Evolutionary conservation across 768 basidiomycete species (phyloP).

Genomic region (Mycena polygramma): DNA sequence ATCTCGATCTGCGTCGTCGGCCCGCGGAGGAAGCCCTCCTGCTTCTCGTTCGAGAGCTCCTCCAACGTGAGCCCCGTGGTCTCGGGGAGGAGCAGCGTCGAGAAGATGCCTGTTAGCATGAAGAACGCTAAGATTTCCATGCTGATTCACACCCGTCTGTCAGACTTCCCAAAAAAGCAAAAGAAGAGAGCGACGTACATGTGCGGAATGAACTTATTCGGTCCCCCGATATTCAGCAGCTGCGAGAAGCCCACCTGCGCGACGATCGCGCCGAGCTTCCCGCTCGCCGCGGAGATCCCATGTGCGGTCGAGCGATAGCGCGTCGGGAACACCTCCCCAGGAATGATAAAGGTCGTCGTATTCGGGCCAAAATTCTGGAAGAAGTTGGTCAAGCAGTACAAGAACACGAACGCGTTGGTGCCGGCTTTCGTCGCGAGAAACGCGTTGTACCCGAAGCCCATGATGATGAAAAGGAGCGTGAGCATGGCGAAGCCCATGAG

Average conservation of each 20-base stretch:
- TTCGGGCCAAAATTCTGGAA: background rate
- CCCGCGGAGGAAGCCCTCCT: constrained; percentile 66
- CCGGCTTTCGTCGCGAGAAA: constrained; percentile 55
- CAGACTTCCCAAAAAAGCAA: background rate
- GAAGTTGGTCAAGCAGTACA: constrained; percentile 69
- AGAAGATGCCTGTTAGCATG: constrained; percentile 88
- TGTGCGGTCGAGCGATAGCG: background rate
- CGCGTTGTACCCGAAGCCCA: background rate
- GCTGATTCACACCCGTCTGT: constrained; percentile 53
- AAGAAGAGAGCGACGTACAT: background rate
- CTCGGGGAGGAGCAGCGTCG: constrained; percentile 85
- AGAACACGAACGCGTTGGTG: constrained; percentile 77
- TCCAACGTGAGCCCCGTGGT: constrained; percentile 77
- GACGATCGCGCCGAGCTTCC: constrained; percentile 42
- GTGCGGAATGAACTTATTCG: background rate
- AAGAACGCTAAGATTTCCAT: constrained; percentile 83
- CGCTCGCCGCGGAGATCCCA: background rate
- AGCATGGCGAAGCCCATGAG: background rate
- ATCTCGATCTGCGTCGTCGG: constrained; percentile 12
- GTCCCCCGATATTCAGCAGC: constrained; percentile 78
- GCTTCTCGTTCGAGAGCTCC: constrained; percentile 80
- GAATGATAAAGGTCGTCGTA: background rate
- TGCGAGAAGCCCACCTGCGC: constrained; percentile 83
- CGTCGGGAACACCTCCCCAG: background rate
- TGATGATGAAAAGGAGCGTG: background rate